A percentile compares a stretch with the other conserved stretches of the same genome.
These are phyloP conservation scores for Cyclotella kingstonii DNA, from an alignment of 108 stramenopile genomes.

Conservation along the genomic window DNA sequence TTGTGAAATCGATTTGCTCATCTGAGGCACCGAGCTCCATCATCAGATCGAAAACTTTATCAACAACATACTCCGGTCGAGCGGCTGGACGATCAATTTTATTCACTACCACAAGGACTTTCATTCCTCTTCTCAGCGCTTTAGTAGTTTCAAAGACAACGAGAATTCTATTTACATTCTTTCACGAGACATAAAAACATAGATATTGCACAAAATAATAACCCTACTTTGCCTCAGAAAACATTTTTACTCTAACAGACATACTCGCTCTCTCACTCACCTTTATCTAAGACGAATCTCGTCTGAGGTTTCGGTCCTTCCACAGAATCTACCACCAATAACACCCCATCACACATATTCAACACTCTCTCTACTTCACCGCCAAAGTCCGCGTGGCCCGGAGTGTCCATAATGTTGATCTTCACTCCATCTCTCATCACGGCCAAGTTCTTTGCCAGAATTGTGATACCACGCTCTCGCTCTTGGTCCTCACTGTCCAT, in stretches of 20 bases:
- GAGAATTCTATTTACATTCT: neutral
- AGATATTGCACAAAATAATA: too few relatives aligned
- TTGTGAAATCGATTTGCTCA: slow-evolving; percentile 96
- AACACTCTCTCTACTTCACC: slow-evolving; percentile 98
- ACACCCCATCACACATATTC: slow-evolving; percentile 97
- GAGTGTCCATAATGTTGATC: slow-evolving; percentile 99
- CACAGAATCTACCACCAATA: slow-evolving; percentile 96
- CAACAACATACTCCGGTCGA: slow-evolving; percentile 95
- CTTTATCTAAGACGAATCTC: slow-evolving; percentile 95
- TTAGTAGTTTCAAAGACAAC: neutral
- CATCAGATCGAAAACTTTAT: slow-evolving; percentile 98
- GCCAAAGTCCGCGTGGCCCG: slow-evolving; percentile 98
- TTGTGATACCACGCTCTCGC: slow-evolving; percentile 98
- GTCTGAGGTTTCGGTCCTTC: slow-evolving; percentile 99
- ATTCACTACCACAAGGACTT: slow-evolving; percentile 97
- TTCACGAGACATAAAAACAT: neutral
- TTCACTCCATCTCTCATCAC: slow-evolving; percentile 91
- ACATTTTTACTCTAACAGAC: too few relatives aligned
- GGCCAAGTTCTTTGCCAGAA: slow-evolving; percentile 96
- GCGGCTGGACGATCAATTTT: slow-evolving; percentile 98
- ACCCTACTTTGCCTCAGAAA: too few relatives aligned
- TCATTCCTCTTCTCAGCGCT: slow-evolving; percentile 88
- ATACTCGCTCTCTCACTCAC: too few relatives aligned
- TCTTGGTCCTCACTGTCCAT: slow-evolving; percentile 99
- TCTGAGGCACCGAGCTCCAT: slow-evolving; percentile 95